These are phyloP conservation scores for Saccharomycopsis fibuligera DNA, from an alignment of 805 yeast species.

Conservation along the genomic window DNA sequence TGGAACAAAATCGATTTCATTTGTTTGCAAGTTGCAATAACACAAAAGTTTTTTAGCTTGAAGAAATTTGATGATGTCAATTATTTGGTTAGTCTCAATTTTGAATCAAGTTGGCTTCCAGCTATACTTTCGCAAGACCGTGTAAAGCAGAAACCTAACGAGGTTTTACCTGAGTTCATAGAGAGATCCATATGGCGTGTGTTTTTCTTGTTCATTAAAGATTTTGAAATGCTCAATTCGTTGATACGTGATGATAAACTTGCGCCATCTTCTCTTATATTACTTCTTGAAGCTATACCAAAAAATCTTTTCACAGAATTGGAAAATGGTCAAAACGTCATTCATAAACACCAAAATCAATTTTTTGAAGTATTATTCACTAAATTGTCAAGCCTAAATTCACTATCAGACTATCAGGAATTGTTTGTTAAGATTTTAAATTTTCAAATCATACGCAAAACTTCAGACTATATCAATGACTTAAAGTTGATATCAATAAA, in stretches of 20 bases:
- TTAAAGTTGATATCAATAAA: too few relatives aligned
- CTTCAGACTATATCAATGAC: too few relatives aligned
- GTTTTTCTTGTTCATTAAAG: slow-evolving; percentile 18
- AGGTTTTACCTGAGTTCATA: slow-evolving; percentile 6
- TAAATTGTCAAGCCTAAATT: too few relatives aligned
- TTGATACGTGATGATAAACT: background rate
- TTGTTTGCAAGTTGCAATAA: slow-evolving; percentile 18
- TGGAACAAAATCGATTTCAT: slow-evolving; percentile 19
- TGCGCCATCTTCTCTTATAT: background rate
- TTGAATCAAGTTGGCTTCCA: slow-evolving; percentile 13
- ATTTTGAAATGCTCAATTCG: background rate
- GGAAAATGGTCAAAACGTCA: too few relatives aligned
- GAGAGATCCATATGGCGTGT: slow-evolving; percentile 21
- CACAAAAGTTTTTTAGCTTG: slow-evolving; percentile 18
- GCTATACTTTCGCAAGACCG: slow-evolving; percentile 7
- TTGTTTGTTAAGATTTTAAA: too few relatives aligned
- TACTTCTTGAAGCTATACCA: slow-evolving; percentile 13
- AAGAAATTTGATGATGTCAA: slow-evolving; percentile 9
- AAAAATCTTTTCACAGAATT: slow-evolving; percentile 9
- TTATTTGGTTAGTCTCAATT: slow-evolving; percentile 12
- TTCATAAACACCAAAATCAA: too few relatives aligned
- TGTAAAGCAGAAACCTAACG: background rate
- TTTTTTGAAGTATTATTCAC: too few relatives aligned
- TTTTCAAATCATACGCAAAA: too few relatives aligned
- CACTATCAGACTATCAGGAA: too few relatives aligned